Conservation (phyloP, 2,329 filamentous ascomycete genomes). For the Rugonectria rugulosa region DNA sequence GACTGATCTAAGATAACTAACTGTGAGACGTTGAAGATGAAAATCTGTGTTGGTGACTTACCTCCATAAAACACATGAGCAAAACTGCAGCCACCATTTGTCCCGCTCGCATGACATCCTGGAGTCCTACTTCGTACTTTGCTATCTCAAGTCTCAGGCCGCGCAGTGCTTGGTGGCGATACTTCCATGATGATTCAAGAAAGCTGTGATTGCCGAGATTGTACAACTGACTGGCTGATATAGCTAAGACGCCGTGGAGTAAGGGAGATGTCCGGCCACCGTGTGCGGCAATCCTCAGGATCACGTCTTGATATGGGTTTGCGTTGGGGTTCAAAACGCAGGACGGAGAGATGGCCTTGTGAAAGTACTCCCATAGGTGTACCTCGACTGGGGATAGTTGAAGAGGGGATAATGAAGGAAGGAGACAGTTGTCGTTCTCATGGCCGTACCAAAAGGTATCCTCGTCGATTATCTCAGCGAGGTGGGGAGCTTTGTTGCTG, state of each 20-base stretch:
- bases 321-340: conserved; percentile 34
- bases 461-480: not conserved
- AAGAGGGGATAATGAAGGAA: conserved; percentile 18
- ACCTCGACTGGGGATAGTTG: conserved; percentile 26
- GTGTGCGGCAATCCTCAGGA: conserved; percentile 35
- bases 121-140: not conserved
- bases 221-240: conserved; percentile 39
- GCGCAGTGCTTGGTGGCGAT: conserved; percentile 28
- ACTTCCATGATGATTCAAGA: conserved; percentile 25
- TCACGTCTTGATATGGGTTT: conserved; percentile 39
- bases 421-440: not conserved
- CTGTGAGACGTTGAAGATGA: not conserved
- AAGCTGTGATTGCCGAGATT: conserved; percentile 33
- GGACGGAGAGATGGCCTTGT: conserved; percentile 32
- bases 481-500: not conserved
- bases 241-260: conserved; percentile 40
- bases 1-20: conserved; percentile 26
- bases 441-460: not conserved
- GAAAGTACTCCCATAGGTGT: conserved; percentile 39
- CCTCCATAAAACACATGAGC: conserved; percentile 4
- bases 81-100: not conserved
- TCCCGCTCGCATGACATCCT: not conserved
- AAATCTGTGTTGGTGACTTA: not conserved
- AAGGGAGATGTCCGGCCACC: conserved; percentile 31
- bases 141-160: conserved; percentile 20